Evolutionary conservation across 2,329 filamentous ascomycete genomes (phyloP).

Genomic region (Fusarium compactum): DNA sequence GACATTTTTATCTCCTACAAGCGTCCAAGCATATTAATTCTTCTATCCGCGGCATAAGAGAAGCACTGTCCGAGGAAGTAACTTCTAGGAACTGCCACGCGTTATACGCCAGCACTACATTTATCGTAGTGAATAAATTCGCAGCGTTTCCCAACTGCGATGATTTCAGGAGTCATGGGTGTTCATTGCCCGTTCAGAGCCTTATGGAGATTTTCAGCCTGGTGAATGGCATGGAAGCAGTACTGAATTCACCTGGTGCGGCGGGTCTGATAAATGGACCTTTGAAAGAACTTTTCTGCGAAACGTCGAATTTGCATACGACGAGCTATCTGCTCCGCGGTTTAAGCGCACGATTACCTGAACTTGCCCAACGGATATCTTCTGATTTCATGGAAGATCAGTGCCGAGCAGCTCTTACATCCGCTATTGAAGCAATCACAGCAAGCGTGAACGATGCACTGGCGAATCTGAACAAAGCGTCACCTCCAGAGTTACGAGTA

Average conservation of each 20-base stretch:
- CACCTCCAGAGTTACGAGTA: constrained; percentile 21
- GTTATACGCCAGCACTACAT: constrained; percentile 13
- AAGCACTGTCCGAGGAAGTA: constrained; percentile 4
- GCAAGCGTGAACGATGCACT: neutral
- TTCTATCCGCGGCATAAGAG: constrained; percentile 27
- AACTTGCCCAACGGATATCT: constrained; percentile 13
- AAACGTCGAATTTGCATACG: rapidly evolving
- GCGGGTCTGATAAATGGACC: neutral
- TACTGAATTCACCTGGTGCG: constrained; percentile 18
- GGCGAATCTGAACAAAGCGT: neutral
- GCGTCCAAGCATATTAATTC: constrained; percentile 38
- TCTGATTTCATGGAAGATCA: constrained; percentile 13
- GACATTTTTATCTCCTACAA: constrained; percentile 10
- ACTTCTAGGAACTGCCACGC: constrained; percentile 28
- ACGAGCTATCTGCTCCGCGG: neutral
- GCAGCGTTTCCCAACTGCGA: constrained; percentile 34
- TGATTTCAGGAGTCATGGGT: constrained; percentile 10
- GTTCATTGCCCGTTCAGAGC: constrained; percentile 11
- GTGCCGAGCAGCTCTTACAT: neutral
- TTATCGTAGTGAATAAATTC: constrained; percentile 37
- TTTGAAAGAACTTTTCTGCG: constrained; percentile 14
- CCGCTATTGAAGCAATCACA: neutral
- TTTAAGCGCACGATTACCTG: constrained; percentile 2
- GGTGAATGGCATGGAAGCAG: constrained; percentile 28
- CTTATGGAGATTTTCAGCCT: constrained; percentile 33